Base-by-base conservation (phyloP, 192 early-diverging fungal genomes). In the Coemansia sp. region DNA sequence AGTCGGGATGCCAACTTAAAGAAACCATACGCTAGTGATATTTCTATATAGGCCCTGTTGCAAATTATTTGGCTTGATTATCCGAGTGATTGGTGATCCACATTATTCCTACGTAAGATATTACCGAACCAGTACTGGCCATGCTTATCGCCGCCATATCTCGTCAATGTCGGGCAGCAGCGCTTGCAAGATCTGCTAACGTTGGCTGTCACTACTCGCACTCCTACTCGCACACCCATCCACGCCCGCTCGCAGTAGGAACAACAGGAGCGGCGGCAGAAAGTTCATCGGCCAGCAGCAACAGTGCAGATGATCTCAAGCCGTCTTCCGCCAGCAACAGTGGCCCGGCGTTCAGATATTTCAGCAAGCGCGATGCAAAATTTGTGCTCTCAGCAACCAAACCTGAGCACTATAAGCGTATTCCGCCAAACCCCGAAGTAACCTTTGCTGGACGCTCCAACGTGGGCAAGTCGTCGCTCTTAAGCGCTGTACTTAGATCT, bases 391-490 rank as follows among this genome's bases (percentile, higher is more conserved):
- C 73, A 4, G 81, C 81, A 9, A 69, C 69, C 8, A 61, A 67
- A 27, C 64, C 76, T 8, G 36, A 58, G 46, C 76, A 78, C 4
- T 78, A 78, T 51, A 39, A 53, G 9, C 51, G 59, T 6, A 51
- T 84, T 4, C 36, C 41, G 19, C 19, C 17, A 29, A 41, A 27
- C 12, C 81, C 81, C 5, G 81, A 84, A 44, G 55, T 85, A n/a
- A 73, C 80, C 25, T 82, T 85, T 65, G 76, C 80, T 6, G 84
- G 84, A 0, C 79, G 84, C 27, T 82, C 79, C 25, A 85, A 85
- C 38, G 84, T 85, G 6, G 84, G 84, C 50, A 85, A 85, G 51
- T 85, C 84, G 0, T 79, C 84, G 1, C 57, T 85, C 23, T 76
- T 85, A 44, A 78, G 72, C 44, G 77, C 79, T 2, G 68, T 85